Conservation (phyloP, 768 basidiomycete genomes). For the Suillus bovinus region DNA sequence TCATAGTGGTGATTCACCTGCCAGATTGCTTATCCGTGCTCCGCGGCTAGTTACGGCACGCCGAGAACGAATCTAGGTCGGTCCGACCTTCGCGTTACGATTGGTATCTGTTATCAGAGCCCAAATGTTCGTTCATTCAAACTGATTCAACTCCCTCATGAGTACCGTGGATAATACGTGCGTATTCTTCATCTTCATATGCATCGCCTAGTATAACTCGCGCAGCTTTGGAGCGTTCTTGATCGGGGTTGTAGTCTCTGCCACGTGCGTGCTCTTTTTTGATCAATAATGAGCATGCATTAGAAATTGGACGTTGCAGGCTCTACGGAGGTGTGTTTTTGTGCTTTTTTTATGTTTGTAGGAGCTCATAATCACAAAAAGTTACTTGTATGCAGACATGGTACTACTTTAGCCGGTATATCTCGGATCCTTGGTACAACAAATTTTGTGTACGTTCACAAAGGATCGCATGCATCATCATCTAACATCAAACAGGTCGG, state of each 20-base stretch:
- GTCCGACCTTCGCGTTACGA: background rate
- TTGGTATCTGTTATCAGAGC: background rate
- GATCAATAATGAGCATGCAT: background rate
- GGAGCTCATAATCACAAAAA: constrained; percentile 18
- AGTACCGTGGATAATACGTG: constrained; percentile 30
- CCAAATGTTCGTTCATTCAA: background rate
- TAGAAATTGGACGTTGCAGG: constrained; percentile 25
- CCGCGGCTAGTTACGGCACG: too few relatives aligned
- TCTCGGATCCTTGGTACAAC: constrained; percentile 45
- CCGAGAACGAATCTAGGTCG: too few relatives aligned
- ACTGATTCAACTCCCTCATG: background rate
- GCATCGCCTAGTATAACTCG: constrained; percentile 1
- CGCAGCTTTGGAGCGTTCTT: constrained; percentile 47
- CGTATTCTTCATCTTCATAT: constrained; percentile 7
- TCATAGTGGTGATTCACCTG: too few relatives aligned
- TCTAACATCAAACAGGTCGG: constrained; percentile 38
- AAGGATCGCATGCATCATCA: background rate
- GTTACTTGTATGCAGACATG: constrained; percentile 52
- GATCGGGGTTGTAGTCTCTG: constrained; percentile 47
- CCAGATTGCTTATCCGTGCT: too few relatives aligned
- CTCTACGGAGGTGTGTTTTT: constrained; percentile 43
- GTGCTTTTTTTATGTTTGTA: background rate
- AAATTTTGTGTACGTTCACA: constrained; percentile 38
- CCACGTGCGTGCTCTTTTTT: constrained; percentile 34
- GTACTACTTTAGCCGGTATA: constrained; percentile 48